Conservation (phyloP, 2,329 filamentous ascomycete genomes). For the Venturiaceae sp. region DNA sequence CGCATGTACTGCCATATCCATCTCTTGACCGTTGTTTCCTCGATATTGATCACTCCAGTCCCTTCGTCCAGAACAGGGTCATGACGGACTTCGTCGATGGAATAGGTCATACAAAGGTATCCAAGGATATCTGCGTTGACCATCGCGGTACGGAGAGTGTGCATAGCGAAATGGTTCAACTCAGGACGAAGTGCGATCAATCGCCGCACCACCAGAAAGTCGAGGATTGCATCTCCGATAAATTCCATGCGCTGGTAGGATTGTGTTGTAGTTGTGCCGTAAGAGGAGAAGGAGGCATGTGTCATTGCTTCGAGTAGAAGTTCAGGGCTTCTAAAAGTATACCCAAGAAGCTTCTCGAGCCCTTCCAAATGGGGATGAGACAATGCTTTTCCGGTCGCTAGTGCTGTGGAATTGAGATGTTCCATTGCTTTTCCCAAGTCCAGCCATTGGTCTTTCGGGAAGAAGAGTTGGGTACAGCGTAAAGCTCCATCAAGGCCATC, state of each 20-base stretch:
- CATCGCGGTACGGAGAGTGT: constrained; percentile 62
- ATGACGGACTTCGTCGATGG: not conserved
- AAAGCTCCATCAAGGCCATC: constrained; percentile 57
- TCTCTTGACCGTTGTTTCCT: constrained; percentile 14
- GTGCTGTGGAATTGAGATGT: not conserved
- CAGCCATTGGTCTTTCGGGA: constrained; percentile 37
- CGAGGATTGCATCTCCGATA: constrained; percentile 76
- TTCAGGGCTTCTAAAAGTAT: constrained; percentile 57
- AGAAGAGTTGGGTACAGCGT: constrained; percentile 54
- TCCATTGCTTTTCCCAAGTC: not conserved
- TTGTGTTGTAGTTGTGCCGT: constrained; percentile 33
- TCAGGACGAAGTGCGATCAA: constrained; percentile 23
- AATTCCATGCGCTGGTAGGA: constrained; percentile 76
- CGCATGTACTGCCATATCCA: constrained; percentile 64
- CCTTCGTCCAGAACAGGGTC: constrained; percentile 14
- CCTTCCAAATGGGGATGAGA: constrained; percentile 18
- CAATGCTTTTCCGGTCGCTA: not conserved
- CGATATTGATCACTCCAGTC: constrained; percentile 17
- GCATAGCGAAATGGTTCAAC: constrained; percentile 48
- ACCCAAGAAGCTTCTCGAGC: constrained; percentile 51
- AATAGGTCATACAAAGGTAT: constrained; percentile 58
- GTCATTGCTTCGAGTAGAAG: constrained; percentile 74
- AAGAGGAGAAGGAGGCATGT: constrained; percentile 53
- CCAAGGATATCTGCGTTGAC: constrained; percentile 75
- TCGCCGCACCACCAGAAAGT: constrained; percentile 30